Percentiles rank a stretch among this genome's conserved stretches.
phyloP scores from a whole-genome alignment of 2,329 filamentous ascomycete species.

The Scedosporium dehoogii region DNA sequence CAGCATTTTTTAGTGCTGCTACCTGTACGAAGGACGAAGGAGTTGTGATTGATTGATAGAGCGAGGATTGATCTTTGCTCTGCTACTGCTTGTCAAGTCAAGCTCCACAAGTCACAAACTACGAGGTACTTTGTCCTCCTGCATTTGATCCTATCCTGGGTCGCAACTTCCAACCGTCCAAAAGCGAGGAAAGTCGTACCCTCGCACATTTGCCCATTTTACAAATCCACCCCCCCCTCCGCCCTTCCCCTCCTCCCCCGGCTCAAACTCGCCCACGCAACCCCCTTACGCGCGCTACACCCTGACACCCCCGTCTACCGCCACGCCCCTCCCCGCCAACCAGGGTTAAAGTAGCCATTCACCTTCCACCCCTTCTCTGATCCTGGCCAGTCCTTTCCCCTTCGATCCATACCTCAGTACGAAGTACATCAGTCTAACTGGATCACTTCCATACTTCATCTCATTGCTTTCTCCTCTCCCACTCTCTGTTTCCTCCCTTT shows the following conservation, averaged over 20 bases:
- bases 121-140: too few species aligned
- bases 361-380: neutral
- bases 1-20: too few species aligned
- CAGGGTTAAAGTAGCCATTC: neutral
- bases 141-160: neutral
- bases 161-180: neutral
- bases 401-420: constrained; percentile 1
- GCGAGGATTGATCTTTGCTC: too few species aligned
- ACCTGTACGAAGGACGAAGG: too few species aligned
- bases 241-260: neutral
- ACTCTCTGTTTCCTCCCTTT: neutral
- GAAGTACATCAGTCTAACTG: neutral
- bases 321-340: constrained; percentile 5
- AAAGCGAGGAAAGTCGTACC: neutral
- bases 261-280: constrained; percentile 1
- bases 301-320: neutral
- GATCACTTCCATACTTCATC: constrained; percentile 4
- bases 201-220: neutral
- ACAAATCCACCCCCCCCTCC: neutral
- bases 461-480: neutral
- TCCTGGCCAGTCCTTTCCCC: constrained; percentile 7
- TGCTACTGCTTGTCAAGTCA: too few species aligned
- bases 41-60: too few species aligned
- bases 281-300: constrained; percentile 6
- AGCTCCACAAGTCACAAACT: too few species aligned